Evolutionary conservation across 768 basidiomycete genomes (phyloP).

Genomic region (Boletus edulis): DNA sequence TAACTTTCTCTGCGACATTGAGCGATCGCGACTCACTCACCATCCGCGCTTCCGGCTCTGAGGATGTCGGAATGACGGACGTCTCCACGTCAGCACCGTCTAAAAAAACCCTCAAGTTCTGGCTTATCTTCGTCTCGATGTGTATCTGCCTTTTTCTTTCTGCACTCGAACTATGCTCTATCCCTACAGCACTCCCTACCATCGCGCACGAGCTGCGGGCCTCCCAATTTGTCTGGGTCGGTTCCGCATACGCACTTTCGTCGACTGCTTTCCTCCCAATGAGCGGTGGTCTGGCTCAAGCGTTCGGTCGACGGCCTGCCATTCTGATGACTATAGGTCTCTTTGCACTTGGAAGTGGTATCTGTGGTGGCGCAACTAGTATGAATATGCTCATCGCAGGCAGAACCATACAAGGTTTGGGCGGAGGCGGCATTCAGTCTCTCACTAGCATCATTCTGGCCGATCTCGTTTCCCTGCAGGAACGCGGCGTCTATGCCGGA

Average conservation of each 20-base stretch:
- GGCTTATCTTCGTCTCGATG: conserved; percentile 29
- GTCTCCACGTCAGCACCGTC: not conserved
- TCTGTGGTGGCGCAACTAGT: conserved; percentile 30
- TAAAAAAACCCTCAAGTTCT: conserved; percentile 20
- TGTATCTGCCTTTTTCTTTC: conserved; percentile 25
- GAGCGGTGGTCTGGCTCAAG: conserved; percentile 31
- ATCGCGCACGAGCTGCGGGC: conserved; percentile 30
- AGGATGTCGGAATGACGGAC: not conserved
- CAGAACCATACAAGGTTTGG: conserved; percentile 34
- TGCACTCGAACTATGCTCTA: conserved; percentile 26
- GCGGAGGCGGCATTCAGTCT: conserved; percentile 35
- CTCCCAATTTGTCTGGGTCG: conserved; percentile 37
- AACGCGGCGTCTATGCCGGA: conserved; percentile 37
- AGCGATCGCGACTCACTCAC: not conserved
- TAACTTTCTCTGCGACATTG: not conserved
- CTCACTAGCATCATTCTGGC: conserved; percentile 39
- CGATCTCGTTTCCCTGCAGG: conserved; percentile 43
- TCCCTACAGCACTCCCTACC: conserved; percentile 34
- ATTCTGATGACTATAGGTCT: conserved; percentile 23
- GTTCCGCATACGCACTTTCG: conserved; percentile 35
- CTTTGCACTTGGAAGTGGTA: conserved; percentile 35
- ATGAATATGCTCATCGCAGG: conserved; percentile 24
- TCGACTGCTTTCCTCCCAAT: conserved; percentile 38
- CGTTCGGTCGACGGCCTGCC: conserved; percentile 30
- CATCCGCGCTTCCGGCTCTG: not conserved